Evolutionary conservation across 2,329 filamentous ascomycete genomes (phyloP), one percentile per base, ranked within the genome.

Genomic region (Coniochaeta sp.): DNA sequence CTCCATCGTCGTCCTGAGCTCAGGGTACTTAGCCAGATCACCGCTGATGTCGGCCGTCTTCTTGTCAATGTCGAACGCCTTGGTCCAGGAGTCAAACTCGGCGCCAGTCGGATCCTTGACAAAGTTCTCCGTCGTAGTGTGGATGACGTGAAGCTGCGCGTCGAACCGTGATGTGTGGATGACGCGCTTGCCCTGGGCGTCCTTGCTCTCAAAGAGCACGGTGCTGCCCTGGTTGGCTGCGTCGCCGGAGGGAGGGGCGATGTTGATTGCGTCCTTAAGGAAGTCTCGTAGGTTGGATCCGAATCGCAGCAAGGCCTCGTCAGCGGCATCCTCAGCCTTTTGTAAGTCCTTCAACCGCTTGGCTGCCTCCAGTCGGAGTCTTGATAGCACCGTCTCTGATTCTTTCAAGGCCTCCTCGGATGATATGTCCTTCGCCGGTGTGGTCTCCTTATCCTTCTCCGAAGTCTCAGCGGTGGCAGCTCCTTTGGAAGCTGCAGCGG

Each of bases 141-240:
- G 95, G 62, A 99, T 93, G 36, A 96, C 92, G 71, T 99, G 93
- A 63, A 99, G 79, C 74, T 98, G 95, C 0, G 95, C 95, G 70
- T 99, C 95, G 71, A 97, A 93, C 63, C 95, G 84, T 58, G 92
- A 96, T 1, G 91, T 90, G 72, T 99, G 95, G 64, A 98, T 96
- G 17, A 98, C 91, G 60, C 95, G 84, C 79, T 95, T 97, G 28
- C 93, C 93, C 57, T 86, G 84, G 6, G 89, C 86, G 73, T 97
- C 93, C 72, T 93, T 96, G 70, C 91, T 96, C 77, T 98, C 95
- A 68, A 98, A 99, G 5, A 97, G 80, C 34, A 96, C 85, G 57
- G 88, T 80, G 66, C 72, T 79, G 47, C 78, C 77, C 65, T 84
- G 73, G 40, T 56, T 55, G 31, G 76, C 77, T 5, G 77, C 73